Percentiles rank a stretch among this genome's conserved stretches.
Evolutionary conservation across 352 stramenopile genomes (phyloP).

Genomic region (Phytophthora cryptogea): DNA sequence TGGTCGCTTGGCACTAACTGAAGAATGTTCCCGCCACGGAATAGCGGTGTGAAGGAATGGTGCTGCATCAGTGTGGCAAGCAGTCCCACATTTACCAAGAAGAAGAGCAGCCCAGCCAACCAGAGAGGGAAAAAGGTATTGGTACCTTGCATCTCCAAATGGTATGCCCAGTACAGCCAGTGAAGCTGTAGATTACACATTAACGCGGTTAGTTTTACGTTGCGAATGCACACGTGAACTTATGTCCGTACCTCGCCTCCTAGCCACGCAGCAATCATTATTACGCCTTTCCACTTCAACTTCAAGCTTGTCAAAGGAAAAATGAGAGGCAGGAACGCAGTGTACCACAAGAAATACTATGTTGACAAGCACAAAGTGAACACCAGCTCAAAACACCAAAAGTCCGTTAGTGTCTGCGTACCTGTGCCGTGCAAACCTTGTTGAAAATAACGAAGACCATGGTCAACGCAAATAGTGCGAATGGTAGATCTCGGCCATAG

Average conservation of each 20-base stretch:
- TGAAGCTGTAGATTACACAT: slow-evolving; percentile 50
- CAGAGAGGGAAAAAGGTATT: slow-evolving; percentile 92
- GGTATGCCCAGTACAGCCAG: slow-evolving; percentile 91
- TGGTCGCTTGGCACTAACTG: slow-evolving; percentile 32
- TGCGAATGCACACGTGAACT: not conserved
- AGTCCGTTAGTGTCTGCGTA: slow-evolving; percentile 22
- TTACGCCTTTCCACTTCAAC: slow-evolving; percentile 65
- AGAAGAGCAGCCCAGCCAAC: slow-evolving; percentile 89
- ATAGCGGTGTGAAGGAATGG: slow-evolving; percentile 68
- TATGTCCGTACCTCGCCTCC: slow-evolving; percentile 59
- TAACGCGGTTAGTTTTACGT: slow-evolving; percentile 6
- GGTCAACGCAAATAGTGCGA: slow-evolving; percentile 97
- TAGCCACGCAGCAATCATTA: slow-evolving; percentile 77
- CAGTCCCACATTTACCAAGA: slow-evolving; percentile 84
- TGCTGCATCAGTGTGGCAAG: slow-evolving; percentile 74
- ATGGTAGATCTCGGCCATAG: slow-evolving; percentile 87
- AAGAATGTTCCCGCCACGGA: slow-evolving; percentile 48
- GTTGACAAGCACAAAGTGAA: slow-evolving; percentile 34
- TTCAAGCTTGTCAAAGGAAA: slow-evolving; percentile 70
- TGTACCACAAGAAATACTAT: slow-evolving; percentile 99
- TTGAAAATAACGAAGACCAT: slow-evolving; percentile 99
- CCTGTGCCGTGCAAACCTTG: slow-evolving; percentile 92
- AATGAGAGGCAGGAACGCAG: slow-evolving; percentile 89
- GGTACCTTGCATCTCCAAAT: slow-evolving; percentile 89
- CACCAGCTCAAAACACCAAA: not conserved